These are phyloP conservation scores for Penicillium goetzii DNA, from an alignment of 495 filamentous ascomycete species.

Conservation along the genomic window DNA sequence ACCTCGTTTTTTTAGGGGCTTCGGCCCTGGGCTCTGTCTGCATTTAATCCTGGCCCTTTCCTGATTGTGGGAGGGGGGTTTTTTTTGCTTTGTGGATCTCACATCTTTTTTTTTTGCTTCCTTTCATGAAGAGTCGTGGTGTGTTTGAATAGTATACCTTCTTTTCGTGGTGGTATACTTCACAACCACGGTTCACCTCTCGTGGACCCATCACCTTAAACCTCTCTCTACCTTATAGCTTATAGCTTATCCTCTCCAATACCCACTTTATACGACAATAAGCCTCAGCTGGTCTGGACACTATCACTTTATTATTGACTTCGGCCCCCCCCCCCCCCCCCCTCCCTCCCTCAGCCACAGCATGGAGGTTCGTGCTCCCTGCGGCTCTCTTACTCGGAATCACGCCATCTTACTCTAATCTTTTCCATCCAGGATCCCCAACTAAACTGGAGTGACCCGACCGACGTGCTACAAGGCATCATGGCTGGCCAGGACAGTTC, in stretches of 20 bases:
- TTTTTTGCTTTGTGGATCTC: background rate
- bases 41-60: conserved; percentile 15
- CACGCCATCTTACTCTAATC: conserved; percentile 6
- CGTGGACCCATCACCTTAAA: background rate
- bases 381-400: conserved; percentile 4
- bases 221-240: background rate
- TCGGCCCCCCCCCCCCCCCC: background rate
- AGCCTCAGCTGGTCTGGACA: conserved; percentile 8
- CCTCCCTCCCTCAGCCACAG: conserved; percentile 8
- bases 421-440: conserved; percentile 17
- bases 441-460: conserved; percentile 34
- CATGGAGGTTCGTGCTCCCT: conserved; percentile 28
- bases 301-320: conserved; percentile 1
- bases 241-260: background rate
- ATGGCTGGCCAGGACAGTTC: conserved; percentile 27
- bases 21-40: background rate
- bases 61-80: background rate
- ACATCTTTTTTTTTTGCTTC: background rate
- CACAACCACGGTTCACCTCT: background rate
- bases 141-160: background rate
- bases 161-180: background rate
- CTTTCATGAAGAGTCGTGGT: background rate
- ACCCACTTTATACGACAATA: background rate
- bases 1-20: conserved; percentile 11
- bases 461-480: conserved; percentile 46